A percentile compares a stretch with the other conserved stretches of the same genome.
phyloP scores from a whole-genome alignment of 352 stramenopile genomes.

The Globisporangium okanoganense region DNA sequence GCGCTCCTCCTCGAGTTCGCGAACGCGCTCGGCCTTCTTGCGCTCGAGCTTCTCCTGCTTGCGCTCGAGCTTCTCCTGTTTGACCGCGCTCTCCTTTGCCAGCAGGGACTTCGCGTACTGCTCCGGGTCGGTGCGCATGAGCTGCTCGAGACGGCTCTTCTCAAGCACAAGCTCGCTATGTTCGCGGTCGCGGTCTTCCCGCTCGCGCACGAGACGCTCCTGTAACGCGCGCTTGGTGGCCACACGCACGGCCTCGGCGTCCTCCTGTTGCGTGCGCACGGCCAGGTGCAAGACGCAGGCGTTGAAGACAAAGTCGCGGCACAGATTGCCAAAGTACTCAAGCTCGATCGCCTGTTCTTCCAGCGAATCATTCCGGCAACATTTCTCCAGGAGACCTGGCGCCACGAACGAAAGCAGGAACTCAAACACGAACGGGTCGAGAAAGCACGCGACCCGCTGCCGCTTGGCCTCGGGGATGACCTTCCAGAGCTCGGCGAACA shows the following conservation, averaged over 20 bases:
- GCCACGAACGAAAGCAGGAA: constrained; percentile 46
- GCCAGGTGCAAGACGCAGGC: constrained; percentile 49
- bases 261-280: constrained; percentile 39
- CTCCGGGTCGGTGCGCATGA: constrained; percentile 32
- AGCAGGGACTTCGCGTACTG: constrained; percentile 40
- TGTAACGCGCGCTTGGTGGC: constrained; percentile 14
- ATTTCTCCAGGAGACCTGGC: constrained; percentile 23
- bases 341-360: constrained; percentile 45
- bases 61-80: constrained; percentile 27
- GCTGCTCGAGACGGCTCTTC: constrained; percentile 26
- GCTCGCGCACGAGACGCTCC: constrained; percentile 9
- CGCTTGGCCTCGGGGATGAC: constrained; percentile 42
- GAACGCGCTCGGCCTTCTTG: constrained; percentile 47
- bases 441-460: constrained; percentile 47
- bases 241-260: constrained; percentile 21
- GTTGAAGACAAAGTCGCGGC: constrained; percentile 57
- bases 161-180: constrained; percentile 23
- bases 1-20: constrained; percentile 53
- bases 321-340: constrained; percentile 45
- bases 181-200: constrained; percentile 12
- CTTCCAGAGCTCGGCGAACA: constrained; percentile 59
- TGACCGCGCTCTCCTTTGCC: constrained; percentile 26
- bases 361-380: constrained; percentile 10
- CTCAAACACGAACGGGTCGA: constrained; percentile 63
- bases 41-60: constrained; percentile 35